Evolutionary conservation across 2,329 filamentous ascomycete species (phyloP), one percentile per base, ranked within the genome.

Genomic region (Ilyonectria sp.): DNA sequence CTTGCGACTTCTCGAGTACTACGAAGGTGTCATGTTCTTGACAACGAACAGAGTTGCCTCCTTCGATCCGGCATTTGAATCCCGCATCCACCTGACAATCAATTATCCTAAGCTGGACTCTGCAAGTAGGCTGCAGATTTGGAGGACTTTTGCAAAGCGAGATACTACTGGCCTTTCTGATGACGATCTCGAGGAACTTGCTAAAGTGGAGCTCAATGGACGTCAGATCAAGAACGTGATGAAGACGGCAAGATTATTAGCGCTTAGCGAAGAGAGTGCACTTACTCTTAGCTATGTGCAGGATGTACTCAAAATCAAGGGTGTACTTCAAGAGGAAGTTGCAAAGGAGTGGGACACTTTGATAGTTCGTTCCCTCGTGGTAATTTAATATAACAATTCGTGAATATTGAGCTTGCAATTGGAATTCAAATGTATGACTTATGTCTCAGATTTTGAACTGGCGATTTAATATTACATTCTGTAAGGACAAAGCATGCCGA

Each of bases 141-240:
- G 63, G 68, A 44, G 61, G 26, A 63, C 52, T 3, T 69, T 67
- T 50, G 31, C 56, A 0, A 35, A 47, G 35, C 21, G 21, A 3
- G 60, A 50, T 2, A 19, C 43, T 21, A 29, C 10, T 40, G 33
- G 44, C 3, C 9, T 66, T 7, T 53, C 53, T 10, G 59, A 55
- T 9, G 55, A 33, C 33, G 60, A 68, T 4, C 10, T 69, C 1
- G 46, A 15, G 3, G 33, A 62, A 13, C n/a, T 69, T 2, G 63
- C 59, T 0, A 10, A 23, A 8, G 40, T 54, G 15, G 59, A 60
- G 2, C 63, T 67, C 7, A 69, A 70, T n/a, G 63, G 68, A 13
- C 60, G 63, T 9, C 55, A 69, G 46, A 70, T 70, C 17, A 58
- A 69, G 46, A 69, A 69, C 9, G 46, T 67, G 8, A 37, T 64